Base-by-base conservation (phyloP, 192 early-diverging fungal species). In the Backusella tuberculispora region DNA sequence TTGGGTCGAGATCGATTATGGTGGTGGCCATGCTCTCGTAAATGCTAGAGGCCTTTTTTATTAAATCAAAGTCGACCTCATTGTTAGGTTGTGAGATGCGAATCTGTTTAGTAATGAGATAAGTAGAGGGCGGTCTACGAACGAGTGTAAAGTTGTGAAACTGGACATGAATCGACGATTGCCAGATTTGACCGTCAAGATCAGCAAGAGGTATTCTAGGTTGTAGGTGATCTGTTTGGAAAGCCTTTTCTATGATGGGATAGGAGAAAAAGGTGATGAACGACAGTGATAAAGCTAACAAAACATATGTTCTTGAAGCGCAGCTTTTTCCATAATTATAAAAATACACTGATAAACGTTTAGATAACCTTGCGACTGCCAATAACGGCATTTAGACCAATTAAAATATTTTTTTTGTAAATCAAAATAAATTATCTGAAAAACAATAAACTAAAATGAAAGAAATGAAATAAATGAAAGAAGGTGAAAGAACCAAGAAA, bases 161-260 rank as follows among this genome's bases (percentile, higher is more conserved):
- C n/a, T 79, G 56, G 0, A 75, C 40, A 53, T 68, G 63, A 63
- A 66, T 19, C 5, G 77, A 78, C 10, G 41, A 45, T 14, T 71
- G 69, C 78, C 76, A 77, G 29, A 66, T 72, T 43, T 69, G 78
- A 47, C 42, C 78, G 34, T 75, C 69, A 12, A 73, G 34, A 37
- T 34, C 46, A 45, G 47, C 47, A 19, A 68, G 26, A 14, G 64
- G n/a, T 37, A 65, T 74, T 63, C 17, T 45, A 46, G 45, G 12
- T 21, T 73, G 44, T 60, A 63, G 41, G 75, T 45, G 48, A 1
- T 37, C 65, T 9, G 53, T 48, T 13, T 45, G 41, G 9, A 66
- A 45, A 17, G 26, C 17, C 24, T 48, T 45, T 66, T 38, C 24
- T 46, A 38, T 63, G 34, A 19, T 7, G 15, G 78, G 69, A 14